phyloP scores from a whole-genome alignment of 306 rosid genomes.

The Glycine soja region DNA sequence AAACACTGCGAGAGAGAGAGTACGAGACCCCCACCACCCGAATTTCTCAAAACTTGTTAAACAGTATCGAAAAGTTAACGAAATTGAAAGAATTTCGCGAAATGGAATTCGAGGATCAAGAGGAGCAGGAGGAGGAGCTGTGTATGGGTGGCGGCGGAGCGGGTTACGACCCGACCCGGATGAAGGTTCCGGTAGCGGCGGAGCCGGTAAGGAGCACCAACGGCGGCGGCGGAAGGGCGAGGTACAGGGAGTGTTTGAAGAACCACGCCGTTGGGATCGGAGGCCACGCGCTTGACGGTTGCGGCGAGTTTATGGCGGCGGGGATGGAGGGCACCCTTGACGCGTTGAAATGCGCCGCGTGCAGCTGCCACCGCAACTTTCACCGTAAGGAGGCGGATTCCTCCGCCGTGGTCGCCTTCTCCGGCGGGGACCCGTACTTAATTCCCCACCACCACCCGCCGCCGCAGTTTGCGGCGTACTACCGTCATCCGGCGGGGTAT shows the following conservation, averaged over 20 bases:
- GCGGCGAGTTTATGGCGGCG: constrained; percentile 84
- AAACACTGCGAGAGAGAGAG: neutral
- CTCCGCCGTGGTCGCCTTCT: neutral
- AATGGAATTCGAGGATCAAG: constrained; percentile 89
- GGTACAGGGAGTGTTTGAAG: constrained; percentile 87
- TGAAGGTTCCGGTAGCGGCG: constrained; percentile 55
- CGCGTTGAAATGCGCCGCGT: constrained; percentile 92
- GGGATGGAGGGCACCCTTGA: constrained; percentile 81
- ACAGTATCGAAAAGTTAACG: neutral
- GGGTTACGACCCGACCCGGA: constrained; percentile 64
- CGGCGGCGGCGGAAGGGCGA: constrained; percentile 36
- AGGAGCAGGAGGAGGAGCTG: constrained; percentile 78
- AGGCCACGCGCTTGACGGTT: constrained; percentile 93
- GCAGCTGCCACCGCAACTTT: constrained; percentile 96
- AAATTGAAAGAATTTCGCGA: neutral
- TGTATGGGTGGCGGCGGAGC: constrained; percentile 54
- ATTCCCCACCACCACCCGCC: constrained; percentile 43
- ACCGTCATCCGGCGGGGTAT: constrained; percentile 79
- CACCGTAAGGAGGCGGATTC: constrained; percentile 76
- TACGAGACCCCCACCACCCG: neutral
- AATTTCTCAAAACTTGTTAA: neutral
- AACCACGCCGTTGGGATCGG: constrained; percentile 91
- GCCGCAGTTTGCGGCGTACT: constrained; percentile 73
- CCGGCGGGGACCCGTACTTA: constrained; percentile 44
- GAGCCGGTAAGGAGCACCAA: constrained; percentile 47